Conservation (phyloP, 2,329 filamentous ascomycete species). For the Botrytis porri region DNA sequence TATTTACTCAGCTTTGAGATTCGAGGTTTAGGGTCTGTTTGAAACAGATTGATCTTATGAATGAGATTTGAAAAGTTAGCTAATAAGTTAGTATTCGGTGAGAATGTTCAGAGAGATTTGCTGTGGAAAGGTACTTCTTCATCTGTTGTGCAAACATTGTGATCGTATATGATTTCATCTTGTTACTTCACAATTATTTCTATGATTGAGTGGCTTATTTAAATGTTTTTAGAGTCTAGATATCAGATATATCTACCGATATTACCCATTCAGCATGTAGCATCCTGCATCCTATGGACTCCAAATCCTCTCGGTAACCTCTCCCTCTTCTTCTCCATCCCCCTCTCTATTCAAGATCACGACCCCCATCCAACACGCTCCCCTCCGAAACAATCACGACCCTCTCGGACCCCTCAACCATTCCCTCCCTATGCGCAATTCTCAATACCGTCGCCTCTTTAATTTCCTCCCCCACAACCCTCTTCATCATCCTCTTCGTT, state of each 20-base stretch:
- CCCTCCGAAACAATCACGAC: constrained; percentile 56
- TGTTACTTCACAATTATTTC: neutral
- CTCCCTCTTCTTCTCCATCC: neutral
- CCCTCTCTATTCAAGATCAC: constrained; percentile 63
- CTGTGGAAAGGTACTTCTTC: too few relatives aligned
- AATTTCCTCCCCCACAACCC: constrained; percentile 77
- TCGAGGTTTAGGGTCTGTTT: neutral
- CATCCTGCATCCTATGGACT: too few relatives aligned
- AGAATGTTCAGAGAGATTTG: too few relatives aligned
- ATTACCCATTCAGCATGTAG: too few relatives aligned
- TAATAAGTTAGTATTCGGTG: neutral
- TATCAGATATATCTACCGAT: neutral
- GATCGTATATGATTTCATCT: neutral
- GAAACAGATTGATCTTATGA: neutral
- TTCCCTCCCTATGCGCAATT: constrained; percentile 89
- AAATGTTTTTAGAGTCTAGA: neutral
- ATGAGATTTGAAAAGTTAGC: neutral
- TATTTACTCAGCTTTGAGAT: neutral
- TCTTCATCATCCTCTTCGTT: constrained; percentile 74
- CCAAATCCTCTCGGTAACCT: neutral
- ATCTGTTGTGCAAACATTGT: too few relatives aligned
- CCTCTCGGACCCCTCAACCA: constrained; percentile 95
- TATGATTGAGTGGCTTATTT: neutral
- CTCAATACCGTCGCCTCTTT: constrained; percentile 79
- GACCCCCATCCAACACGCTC: constrained; percentile 67